These are phyloP conservation scores for Boletus reticulatus DNA, from an alignment of 768 basidiomycete genomes.

Conservation along the genomic window DNA sequence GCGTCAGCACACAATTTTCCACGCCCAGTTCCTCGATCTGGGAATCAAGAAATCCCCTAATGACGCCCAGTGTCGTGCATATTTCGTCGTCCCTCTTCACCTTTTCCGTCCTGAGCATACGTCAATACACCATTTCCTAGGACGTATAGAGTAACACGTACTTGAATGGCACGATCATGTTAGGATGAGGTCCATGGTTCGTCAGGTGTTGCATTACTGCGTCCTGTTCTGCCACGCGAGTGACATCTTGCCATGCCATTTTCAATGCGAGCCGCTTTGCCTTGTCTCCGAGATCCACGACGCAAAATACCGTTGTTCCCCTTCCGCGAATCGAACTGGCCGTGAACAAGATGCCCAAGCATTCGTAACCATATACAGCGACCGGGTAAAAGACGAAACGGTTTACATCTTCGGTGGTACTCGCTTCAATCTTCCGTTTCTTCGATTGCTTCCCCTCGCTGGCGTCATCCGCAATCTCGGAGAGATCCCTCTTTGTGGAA, in stretches of 20 bases:
- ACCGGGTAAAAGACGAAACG: not conserved
- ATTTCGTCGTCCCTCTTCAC: not conserved
- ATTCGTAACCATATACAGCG: not conserved
- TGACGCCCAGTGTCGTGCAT: not conserved
- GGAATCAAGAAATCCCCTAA: constrained; percentile 4
- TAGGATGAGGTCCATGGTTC: not conserved
- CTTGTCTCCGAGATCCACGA: not conserved
- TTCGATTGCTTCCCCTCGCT: too few species aligned
- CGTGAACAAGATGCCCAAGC: constrained; percentile 7
- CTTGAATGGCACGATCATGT: not conserved
- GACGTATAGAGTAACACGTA: not conserved
- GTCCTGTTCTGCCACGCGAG: not conserved
- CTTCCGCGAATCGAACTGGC: constrained; percentile 12
- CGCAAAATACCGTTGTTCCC: constrained; percentile 5
- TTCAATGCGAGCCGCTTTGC: not conserved
- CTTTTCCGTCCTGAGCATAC: not conserved
- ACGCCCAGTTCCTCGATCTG: not conserved
- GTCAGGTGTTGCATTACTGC: not conserved
- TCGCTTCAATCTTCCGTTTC: too few species aligned
- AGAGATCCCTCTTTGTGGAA: too few species aligned
- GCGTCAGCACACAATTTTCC: constrained; percentile 1
- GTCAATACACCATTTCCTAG: not conserved
- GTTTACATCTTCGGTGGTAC: not conserved
- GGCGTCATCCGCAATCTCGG: too few species aligned
- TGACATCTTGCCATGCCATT: constrained; percentile 10